Evolutionary conservation across 1,139 yeast species (phyloP), one percentile per base, ranked within the genome.

Genomic region (Yamadazyma conglobata): DNA sequence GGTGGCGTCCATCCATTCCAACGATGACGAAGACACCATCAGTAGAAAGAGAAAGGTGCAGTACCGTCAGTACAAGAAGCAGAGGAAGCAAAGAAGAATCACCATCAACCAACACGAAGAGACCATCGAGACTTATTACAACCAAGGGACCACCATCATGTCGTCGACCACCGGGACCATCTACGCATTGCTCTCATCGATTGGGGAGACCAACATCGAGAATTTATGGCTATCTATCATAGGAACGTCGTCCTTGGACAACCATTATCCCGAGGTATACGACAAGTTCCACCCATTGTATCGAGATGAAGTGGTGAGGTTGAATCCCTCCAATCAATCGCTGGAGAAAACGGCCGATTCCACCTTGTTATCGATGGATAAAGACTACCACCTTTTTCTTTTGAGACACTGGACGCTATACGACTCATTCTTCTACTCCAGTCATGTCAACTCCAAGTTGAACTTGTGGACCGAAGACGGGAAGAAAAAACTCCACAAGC

Each of bases 381-480:
- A 81, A 23, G 98, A 93, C 53, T 91, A 86, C 56, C 81, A 88
- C 37, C 63, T 93, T 27, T 93, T 89, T 53, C 62, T 93, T 27
- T 66, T 91, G 33, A 79, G 97, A 28, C 96, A 91, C 55, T 89
- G 97, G 86, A 84, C 95, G 4, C 61, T 93, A 14, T 91, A 91
- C 56, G 95, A 91, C 44, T 73, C 96, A 36, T 88, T 93, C 60
- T 76, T 78, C 50, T 93, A 88, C 54, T 87, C 96, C 15, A 81
- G 88, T 39, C 91, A 82, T 50, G 88, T 91, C 24, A 87, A 89
- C 46, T 83, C 97, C 14, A 86, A 88, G 52, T 64, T 91, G 37
- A 79, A 80, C 37, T 61, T 91, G 25, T 93, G 96, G 91, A 83
- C 93, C 14, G 96, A 86, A 48, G 93, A 85, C 35, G 98, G 98